Conservation (phyloP, 2,329 filamentous ascomycete species). For the Lasiodiplodia sp. region DNA sequence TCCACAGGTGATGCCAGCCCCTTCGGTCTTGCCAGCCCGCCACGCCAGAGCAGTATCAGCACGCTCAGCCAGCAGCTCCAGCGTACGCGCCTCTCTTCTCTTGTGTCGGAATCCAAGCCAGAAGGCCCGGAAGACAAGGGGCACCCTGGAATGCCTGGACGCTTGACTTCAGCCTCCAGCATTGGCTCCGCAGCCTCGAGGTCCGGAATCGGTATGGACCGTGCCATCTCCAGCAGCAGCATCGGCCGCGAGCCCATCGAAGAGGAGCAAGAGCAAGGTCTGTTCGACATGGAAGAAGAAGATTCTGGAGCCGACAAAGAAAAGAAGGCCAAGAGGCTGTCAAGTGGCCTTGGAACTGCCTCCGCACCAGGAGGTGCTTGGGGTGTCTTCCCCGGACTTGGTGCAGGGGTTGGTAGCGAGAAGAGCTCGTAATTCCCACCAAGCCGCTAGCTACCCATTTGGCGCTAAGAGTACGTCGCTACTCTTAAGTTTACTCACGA, state of each 20-base stretch:
- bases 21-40: slow-evolving; percentile 60
- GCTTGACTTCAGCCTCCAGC: slow-evolving; percentile 44
- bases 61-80: slow-evolving; percentile 67
- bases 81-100: slow-evolving; percentile 50
- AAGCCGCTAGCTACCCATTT: neutral
- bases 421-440: slow-evolving; percentile 3
- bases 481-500: neutral
- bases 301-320: slow-evolving; percentile 33
- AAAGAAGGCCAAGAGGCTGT: slow-evolving; percentile 18
- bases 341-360: slow-evolving; percentile 1
- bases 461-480: neutral
- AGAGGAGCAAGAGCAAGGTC: slow-evolving; percentile 50
- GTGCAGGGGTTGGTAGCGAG: neutral
- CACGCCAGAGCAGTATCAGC: slow-evolving; percentile 65
- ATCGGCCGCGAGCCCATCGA: slow-evolving; percentile 51
- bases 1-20: slow-evolving; percentile 57
- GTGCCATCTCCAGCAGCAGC: slow-evolving; percentile 47
- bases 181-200: slow-evolving; percentile 37
- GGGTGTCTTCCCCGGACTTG: slow-evolving; percentile 17
- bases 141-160: slow-evolving; percentile 73
- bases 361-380: slow-evolving; percentile 7
- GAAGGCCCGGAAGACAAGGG: slow-evolving; percentile 37
- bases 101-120: slow-evolving; percentile 34
- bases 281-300: slow-evolving; percentile 53
- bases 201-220: slow-evolving; percentile 43